phyloP scores from a whole-genome alignment of 140 eudicot genomes.

The Stevia rebaudiana region DNA sequence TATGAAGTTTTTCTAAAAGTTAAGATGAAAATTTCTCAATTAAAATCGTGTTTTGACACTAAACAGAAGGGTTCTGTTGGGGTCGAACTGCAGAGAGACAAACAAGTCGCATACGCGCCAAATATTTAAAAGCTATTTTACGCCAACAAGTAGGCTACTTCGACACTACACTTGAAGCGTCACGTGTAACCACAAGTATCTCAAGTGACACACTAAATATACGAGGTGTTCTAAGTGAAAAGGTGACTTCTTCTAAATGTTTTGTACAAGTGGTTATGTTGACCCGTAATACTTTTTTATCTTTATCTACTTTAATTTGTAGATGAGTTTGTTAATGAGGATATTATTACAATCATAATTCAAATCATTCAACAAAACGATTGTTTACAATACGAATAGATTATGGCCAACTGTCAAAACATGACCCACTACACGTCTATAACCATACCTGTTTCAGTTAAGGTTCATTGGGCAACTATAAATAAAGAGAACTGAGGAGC shows the following conservation, averaged over 20 bases:
- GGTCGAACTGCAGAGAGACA: conserved; percentile 53
- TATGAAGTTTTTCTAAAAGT: background rate
- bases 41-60: background rate
- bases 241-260: conserved; percentile 26
- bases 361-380: too few species aligned
- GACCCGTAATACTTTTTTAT: too few species aligned
- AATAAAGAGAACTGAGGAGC: too few species aligned
- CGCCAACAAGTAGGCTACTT: conserved; percentile 49
- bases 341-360: too few species aligned
- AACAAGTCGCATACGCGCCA: conserved; percentile 29
- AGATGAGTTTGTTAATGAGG: too few species aligned
- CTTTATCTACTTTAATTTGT: too few species aligned
- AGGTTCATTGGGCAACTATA: too few species aligned
- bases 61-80: conserved; percentile 51
- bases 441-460: too few species aligned
- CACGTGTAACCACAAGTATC: conserved; percentile 34
- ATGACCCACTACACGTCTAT: too few species aligned
- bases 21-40: background rate
- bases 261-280: background rate
- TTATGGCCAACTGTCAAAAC: too few species aligned
- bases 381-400: too few species aligned
- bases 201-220: conserved; percentile 38
- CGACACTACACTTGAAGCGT: conserved; percentile 36
- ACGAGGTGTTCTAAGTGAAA: conserved; percentile 43
- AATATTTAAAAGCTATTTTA: conserved; percentile 41